Evolutionary conservation across 495 filamentous ascomycete species (phyloP).

Genomic region (Elasticomyces elasticus): DNA sequence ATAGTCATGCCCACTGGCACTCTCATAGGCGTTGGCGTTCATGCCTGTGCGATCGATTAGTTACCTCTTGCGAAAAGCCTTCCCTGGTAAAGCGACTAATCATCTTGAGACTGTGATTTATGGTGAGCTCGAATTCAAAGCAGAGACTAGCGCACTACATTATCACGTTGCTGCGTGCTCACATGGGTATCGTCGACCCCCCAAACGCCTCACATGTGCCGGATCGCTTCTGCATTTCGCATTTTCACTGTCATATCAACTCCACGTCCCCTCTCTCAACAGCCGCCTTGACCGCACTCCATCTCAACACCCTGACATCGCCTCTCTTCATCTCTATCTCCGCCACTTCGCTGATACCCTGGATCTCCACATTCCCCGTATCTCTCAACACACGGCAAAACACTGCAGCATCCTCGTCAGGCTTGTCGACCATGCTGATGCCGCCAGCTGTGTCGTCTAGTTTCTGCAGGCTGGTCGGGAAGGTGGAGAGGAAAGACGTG

Average conservation of each 20-base stretch:
- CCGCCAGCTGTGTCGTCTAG: conserved; percentile 85
- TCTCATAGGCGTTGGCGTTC: too few relatives aligned
- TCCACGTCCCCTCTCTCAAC: conserved; percentile 71
- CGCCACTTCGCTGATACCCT: conserved; percentile 40
- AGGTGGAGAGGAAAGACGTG: conserved; percentile 67
- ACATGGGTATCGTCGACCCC: too few relatives aligned
- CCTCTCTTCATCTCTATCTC: conserved; percentile 57
- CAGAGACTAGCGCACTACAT: too few relatives aligned
- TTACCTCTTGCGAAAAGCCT: too few relatives aligned
- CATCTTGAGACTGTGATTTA: too few relatives aligned
- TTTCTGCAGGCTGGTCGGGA: conserved; percentile 63
- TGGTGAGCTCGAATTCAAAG: too few relatives aligned
- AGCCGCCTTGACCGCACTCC: conserved; percentile 65
- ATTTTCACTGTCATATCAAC: conserved; percentile 49
- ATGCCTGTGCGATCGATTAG: too few relatives aligned
- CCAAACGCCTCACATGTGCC: too few relatives aligned
- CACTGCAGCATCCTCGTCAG: conserved; percentile 70
- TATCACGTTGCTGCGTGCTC: too few relatives aligned
- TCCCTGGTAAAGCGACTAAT: too few relatives aligned
- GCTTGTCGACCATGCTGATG: conserved; percentile 81
- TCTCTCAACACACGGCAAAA: conserved; percentile 67
- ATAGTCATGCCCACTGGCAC: too few relatives aligned
- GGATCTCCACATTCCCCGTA: conserved; percentile 45
- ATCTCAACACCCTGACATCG: conserved; percentile 79
- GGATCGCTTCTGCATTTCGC: background rate